Conservation (phyloP, 257 asterid species). For the Nemophila menziesii region DNA sequence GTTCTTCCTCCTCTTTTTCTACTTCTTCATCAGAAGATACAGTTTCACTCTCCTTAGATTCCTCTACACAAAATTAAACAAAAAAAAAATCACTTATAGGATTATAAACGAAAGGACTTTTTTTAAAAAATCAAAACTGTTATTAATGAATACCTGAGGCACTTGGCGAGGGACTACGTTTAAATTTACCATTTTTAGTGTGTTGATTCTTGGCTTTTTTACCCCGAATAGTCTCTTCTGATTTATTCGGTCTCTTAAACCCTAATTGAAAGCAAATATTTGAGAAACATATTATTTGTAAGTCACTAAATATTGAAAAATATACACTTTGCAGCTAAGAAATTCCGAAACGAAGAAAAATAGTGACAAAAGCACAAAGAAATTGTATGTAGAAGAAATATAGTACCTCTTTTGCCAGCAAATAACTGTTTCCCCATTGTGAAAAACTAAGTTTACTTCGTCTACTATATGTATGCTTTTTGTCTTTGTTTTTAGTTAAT, state of each 20-base stretch:
- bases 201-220: constrained; percentile 8
- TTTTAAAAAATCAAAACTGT: neutral
- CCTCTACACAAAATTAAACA: constrained; percentile 11
- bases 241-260: constrained; percentile 12
- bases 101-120: neutral
- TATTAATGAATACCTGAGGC: constrained; percentile 15
- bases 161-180: constrained; percentile 1
- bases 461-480: too few relatives aligned
- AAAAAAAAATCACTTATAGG: neutral
- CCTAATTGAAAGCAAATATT: constrained; percentile 7
- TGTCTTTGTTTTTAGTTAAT: too few relatives aligned
- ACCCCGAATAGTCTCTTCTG: constrained; percentile 1
- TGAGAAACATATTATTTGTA: too few relatives aligned
- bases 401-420: constrained; percentile 8
- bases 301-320: too few relatives aligned
- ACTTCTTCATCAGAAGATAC: constrained; percentile 26
- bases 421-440: constrained; percentile 11
- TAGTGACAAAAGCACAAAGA: neutral
- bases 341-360: neutral
- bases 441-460: too few relatives aligned
- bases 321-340: neutral
- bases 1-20: constrained; percentile 12
- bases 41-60: constrained; percentile 18
- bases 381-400: neutral
- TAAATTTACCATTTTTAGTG: constrained; percentile 1